Conservation (phyloP, 495 filamentous ascomycete genomes). For the Neurospora intermedia region DNA sequence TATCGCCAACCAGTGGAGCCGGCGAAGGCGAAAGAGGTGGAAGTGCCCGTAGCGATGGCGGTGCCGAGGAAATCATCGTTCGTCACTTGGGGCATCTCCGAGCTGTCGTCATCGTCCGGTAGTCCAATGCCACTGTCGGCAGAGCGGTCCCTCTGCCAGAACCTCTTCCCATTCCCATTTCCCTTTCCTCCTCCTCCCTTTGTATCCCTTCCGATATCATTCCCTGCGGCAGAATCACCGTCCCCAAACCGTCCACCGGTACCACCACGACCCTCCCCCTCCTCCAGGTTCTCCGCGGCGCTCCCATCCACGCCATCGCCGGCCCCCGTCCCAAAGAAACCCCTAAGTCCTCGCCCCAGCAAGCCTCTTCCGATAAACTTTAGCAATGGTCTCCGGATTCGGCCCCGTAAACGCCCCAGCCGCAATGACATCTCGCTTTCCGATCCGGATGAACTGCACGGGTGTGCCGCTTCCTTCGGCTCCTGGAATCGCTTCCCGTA, state of each 20-base stretch:
- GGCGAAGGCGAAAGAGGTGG: not conserved
- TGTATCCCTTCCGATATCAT: not conserved
- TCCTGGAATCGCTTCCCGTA: not conserved
- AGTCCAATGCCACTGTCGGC: not conserved
- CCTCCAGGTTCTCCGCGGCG: not conserved
- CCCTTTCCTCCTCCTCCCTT: not conserved
- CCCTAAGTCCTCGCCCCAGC: slow-evolving; percentile 4
- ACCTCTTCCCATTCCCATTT: not conserved
- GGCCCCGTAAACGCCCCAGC: slow-evolving; percentile 18
- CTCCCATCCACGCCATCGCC: not conserved
- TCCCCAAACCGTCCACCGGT: not conserved
- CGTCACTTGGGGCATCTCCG: not conserved
- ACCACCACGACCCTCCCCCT: not conserved
- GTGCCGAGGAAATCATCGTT: not conserved
- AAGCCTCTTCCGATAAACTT: slow-evolving; percentile 26
- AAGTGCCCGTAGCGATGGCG: not conserved
- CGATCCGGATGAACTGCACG: slow-evolving; percentile 15
- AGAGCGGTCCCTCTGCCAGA: not conserved
- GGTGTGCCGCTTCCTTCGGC: not conserved
- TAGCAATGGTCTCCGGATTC: slow-evolving; percentile 21
- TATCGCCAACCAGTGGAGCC: not conserved
- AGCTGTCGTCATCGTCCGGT: not conserved
- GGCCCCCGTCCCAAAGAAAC: not conserved
- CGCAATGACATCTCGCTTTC: slow-evolving; percentile 21
- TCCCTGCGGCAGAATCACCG: not conserved